Base-by-base conservation (phyloP, 257 asterid genomes). In the Salvia rosmarinus region DNA sequence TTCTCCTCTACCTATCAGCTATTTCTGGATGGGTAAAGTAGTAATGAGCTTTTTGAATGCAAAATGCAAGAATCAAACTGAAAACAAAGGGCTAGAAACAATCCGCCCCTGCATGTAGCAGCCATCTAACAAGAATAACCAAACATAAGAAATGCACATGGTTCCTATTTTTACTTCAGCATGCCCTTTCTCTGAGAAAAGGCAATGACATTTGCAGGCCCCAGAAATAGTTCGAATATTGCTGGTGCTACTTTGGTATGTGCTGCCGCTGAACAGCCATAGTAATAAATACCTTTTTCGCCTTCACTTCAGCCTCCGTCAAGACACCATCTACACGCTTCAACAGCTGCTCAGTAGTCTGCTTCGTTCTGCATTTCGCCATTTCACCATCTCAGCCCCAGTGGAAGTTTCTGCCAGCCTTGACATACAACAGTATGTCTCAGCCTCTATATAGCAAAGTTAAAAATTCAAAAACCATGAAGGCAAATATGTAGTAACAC, bases 371-470 rank as follows among this genome's bases (percentile, higher is more conserved):
- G 97, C 99, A 91, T 86, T 79, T 94, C 85, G 88, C 92, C 90
- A 91, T 85, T 86, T 91, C 96, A 94, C 84, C 91, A 86, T 83
- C 92, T 94, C 97, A 93, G 85, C 81, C 83, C 85, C 84, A 87
- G 67, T 84, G 83, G 86, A 87, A 77, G 81, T 82, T 82, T 88
- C 96, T 87, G 92, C 93, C 91, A 87, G 97, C 94, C 89, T 93
- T 90, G 97, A 93, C 97, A 93, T 93, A 93, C 97, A 89, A 85
- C 56, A 59, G 97, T 90, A 94, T 90, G 97, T 83, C 97, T 92
- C 92, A 92, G 96, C 98, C 95, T 74, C 74, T 79, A 75, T 47
- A 66, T 64, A 63, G 77, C 79, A 75, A 77, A 78, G 67, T 39
- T 20, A 58, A 66, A 64, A 49, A 43, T 39, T 51, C 43, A 17